Conservation (phyloP, 352 stramenopile genomes). For the Phytophthora europaea region DNA sequence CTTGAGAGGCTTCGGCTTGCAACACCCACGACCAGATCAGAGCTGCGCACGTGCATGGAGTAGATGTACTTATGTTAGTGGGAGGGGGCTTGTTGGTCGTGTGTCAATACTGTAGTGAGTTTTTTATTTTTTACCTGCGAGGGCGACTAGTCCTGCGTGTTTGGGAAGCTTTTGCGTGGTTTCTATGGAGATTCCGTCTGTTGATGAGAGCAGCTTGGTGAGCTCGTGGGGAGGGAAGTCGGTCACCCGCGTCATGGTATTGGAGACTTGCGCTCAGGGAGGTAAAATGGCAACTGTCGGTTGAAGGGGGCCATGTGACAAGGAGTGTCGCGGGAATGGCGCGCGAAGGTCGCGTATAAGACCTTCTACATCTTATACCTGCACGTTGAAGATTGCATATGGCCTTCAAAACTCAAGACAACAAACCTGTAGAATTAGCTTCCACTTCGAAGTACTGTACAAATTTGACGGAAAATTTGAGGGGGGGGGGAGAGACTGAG, state of each 20-base stretch:
- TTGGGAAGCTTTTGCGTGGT: slow-evolving; percentile 1
- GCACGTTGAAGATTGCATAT: no score
- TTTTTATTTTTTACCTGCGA: slow-evolving; percentile 21
- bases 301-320: neutral
- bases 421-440: no score
- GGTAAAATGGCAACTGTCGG: neutral
- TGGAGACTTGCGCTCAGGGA: neutral
- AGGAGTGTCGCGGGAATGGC: neutral
- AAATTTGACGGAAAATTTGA: no score
- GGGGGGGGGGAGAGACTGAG: no score
- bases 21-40: slow-evolving; percentile 48
- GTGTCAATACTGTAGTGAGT: slow-evolving; percentile 7
- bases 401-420: no score
- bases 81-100: neutral
- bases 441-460: no score
- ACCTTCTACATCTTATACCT: no score
- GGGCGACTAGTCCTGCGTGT: slow-evolving; percentile 24
- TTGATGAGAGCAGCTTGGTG: slow-evolving; percentile 8
- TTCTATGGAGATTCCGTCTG: slow-evolving; percentile 1
- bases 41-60: slow-evolving; percentile 8
- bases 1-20: slow-evolving; percentile 42
- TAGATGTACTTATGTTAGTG: neutral
- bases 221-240: slow-evolving; percentile 15
- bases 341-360: no score
- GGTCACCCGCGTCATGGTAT: neutral